phyloP scores from a whole-genome alignment of 495 filamentous ascomycete genomes.

The Tuber brumale region DNA sequence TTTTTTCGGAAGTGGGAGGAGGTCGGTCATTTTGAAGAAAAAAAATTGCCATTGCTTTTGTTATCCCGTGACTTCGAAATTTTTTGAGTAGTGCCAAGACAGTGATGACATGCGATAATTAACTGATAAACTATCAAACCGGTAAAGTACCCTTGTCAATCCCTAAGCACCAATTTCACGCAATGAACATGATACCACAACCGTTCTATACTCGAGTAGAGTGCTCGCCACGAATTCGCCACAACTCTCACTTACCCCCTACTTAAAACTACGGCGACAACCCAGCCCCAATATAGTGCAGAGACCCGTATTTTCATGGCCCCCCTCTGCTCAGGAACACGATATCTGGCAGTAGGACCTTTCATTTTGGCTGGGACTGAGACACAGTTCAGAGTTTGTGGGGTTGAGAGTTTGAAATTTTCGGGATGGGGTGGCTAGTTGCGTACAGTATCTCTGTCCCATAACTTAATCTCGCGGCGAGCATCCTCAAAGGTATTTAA shows the following conservation, averaged over 20 bases:
- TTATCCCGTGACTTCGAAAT: not conserved
- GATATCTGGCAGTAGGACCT: too few relatives aligned
- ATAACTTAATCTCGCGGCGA: not conserved
- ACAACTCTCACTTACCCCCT: too few relatives aligned
- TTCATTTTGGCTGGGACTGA: too few relatives aligned
- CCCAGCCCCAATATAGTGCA: too few relatives aligned
- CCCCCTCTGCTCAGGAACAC: too few relatives aligned
- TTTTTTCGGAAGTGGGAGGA: conserved; percentile 3
- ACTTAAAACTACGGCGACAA: too few relatives aligned
- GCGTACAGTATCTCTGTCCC: too few relatives aligned
- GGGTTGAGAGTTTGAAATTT: too few relatives aligned
- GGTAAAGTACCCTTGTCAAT: not conserved
- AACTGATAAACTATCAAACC: not conserved
- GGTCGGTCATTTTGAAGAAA: not conserved
- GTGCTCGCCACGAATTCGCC: too few relatives aligned
- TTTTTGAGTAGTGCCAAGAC: not conserved
- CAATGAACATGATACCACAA: not conserved
- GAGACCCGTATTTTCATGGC: too few relatives aligned
- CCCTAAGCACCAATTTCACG: not conserved
- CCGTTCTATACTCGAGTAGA: not conserved
- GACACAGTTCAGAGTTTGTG: too few relatives aligned
- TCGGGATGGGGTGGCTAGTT: too few relatives aligned
- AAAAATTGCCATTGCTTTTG: not conserved
- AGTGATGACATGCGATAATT: not conserved
- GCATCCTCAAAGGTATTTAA: not conserved